Conservation (phyloP, 495 filamentous ascomycete species). For the Trichoderma erinaceum region DNA sequence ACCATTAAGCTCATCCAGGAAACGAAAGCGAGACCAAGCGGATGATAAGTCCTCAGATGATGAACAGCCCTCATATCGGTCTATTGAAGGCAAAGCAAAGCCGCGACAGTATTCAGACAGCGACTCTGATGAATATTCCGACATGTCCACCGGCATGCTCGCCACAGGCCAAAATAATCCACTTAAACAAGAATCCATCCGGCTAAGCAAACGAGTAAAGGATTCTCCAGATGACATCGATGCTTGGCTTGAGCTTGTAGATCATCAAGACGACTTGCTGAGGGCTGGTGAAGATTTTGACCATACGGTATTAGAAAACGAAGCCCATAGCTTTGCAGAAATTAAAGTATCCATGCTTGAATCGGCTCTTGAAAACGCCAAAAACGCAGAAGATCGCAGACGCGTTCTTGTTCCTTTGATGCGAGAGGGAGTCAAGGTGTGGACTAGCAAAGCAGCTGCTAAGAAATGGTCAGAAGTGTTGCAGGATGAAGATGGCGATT, state of each 20-base stretch:
- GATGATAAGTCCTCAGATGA: constrained; percentile 32
- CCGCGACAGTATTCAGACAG: constrained; percentile 33
- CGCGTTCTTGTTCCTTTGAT: constrained; percentile 60
- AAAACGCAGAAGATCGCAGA: constrained; percentile 39
- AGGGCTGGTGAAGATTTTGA: constrained; percentile 28
- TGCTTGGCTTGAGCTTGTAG: constrained; percentile 69
- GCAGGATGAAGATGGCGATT: constrained; percentile 49
- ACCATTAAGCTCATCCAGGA: constrained; percentile 30
- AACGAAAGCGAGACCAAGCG: constrained; percentile 32
- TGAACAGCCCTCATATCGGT: constrained; percentile 58
- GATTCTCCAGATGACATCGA: constrained; percentile 57
- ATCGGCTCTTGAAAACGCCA: constrained; percentile 59
- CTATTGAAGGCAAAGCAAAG: constrained; percentile 61
- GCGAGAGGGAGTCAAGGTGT: constrained; percentile 62
- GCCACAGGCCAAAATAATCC: constrained; percentile 36
- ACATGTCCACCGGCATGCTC: constrained; percentile 28
- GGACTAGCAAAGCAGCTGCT: constrained; percentile 59
- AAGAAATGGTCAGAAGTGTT: constrained; percentile 60
- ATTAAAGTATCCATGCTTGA: constrained; percentile 77
- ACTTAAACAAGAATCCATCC: constrained; percentile 43
- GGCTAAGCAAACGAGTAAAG: constrained; percentile 54
- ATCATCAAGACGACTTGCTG: constrained; percentile 65
- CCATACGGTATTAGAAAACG: constrained; percentile 49
- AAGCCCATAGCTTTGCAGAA: constrained; percentile 62
- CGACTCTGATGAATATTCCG: constrained; percentile 50